Base-by-base conservation (phyloP, 257 asterid species). In the Nemophila menziesii region DNA sequence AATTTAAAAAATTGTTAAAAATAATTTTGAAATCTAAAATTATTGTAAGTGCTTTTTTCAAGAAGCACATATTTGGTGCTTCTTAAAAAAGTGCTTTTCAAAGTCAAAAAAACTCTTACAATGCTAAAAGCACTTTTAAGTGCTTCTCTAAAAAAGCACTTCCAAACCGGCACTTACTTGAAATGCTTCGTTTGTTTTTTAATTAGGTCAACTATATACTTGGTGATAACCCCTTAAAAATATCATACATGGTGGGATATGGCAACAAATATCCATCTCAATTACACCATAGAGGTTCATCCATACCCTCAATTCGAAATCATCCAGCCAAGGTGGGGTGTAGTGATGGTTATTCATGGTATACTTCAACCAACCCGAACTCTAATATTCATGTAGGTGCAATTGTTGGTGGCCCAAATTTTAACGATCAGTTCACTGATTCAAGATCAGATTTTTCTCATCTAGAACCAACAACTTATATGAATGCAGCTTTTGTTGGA, bases 171-270 rank as follows among this genome's bases (percentile, higher is more conserved):
- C 9, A 24, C 33, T 24, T 24, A 4, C 4, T 9, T 24, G 33
- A 24, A 24, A 9, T 24, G 9, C 33, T 24, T 24, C 9, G 9
- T 24, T 24, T 24, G 6, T 24, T 9, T 24, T 24, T 9, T 24
- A 4, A 4, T 24, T 1, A 68, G 86, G 86, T 72, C 58, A 75
- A 82, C 40, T 65, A 78, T 42, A 68, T 82, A 45, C 37, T 82
- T 26, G 93, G 93, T 3, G 8, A 49, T 9, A 82, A 82, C 55
- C 67, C 86, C 15, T 52, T 38, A 43, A 8, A 20, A 0, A 53
- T 78, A 75, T 78, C 90, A 48, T 81, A 81, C 64, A 67, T 81
- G 93, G 83, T 81, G 0, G 83, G 92, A 39, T 72, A 55, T 57
- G 92, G 92, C 15, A 18, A 58, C 5, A 72, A 68, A 46, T 78